Evolutionary conservation across 2,329 filamentous ascomycete species (phyloP), one percentile per base, ranked within the genome.

Genomic region (Chalaropsis ovoidea): DNA sequence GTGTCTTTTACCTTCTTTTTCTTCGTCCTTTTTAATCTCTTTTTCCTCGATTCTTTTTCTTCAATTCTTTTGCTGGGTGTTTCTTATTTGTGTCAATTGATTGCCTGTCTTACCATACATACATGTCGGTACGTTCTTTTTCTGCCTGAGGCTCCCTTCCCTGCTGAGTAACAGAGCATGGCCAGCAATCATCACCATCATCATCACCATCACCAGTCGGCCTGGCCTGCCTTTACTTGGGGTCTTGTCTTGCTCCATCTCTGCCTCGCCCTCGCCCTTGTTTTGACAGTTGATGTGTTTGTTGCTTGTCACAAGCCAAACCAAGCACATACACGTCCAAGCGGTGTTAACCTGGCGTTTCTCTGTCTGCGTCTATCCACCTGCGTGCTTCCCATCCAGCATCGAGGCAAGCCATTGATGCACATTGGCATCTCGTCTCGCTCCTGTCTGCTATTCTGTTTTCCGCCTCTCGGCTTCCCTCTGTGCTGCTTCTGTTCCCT

Each of bases 41-140:
- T 52, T 7, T 52, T 52, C 24, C 27, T 52, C 47, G 47, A 24
- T 27, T 52, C 7, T 52, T 52, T 27, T 52, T 24, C 24, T 27
- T 52, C 22, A 19, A 52, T 52, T 8, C 35, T 39, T 10, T 39
- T 39, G 4, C 35, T 39, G 35, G 35, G 35, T 39, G 35, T 39
- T 39, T 39, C 35, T 39, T 24, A 52, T 52, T 24, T 24, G 45
- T 41, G 39, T 27, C 42, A 45, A n/a, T 54, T 65, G 35, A 24
- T 65, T 42, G 10, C 54, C 54, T 58, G 54, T 39, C 15, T 58
- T 39, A 58, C 54, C 17, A 27, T 56, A n/a, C 42, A 27, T 52
- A 24, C 47, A 52, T 52, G 22, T 63, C 17, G 22, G 27, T 63
- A 45, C 62, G 45, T 31, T 22, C 19, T 22, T 42, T 27, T n/a